Conservation (phyloP, 768 basidiomycete genomes). For the Psilocybe subaeruginosa region DNA sequence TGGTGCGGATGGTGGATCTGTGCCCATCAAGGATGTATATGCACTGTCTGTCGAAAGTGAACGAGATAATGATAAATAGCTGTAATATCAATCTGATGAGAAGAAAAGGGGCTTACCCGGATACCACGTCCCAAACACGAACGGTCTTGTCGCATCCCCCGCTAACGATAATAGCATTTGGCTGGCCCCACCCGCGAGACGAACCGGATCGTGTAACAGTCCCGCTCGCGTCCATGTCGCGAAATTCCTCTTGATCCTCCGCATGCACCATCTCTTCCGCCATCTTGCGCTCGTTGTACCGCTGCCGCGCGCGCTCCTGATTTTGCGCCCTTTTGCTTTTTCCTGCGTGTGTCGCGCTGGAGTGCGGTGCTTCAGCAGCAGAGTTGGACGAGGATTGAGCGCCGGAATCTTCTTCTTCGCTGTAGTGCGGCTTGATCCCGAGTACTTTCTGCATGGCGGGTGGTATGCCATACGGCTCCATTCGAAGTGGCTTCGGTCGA, state of each 20-base stretch:
- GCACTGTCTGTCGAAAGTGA: conserved; percentile 35
- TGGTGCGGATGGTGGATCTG: conserved; percentile 87
- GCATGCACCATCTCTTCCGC: background rate
- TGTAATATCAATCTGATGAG: background rate
- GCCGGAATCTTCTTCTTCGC: background rate
- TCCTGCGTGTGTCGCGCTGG: background rate
- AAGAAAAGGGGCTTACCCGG: conserved; percentile 60
- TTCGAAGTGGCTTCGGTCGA: background rate
- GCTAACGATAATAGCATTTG: conserved; percentile 80
- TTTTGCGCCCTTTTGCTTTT: background rate
- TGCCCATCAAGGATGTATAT: conserved; percentile 84
- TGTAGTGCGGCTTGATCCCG: background rate
- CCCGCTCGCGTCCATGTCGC: conserved; percentile 8
- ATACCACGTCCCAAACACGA: conserved; percentile 89
- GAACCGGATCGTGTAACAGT: conserved; percentile 53
- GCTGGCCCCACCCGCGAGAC: conserved; percentile 89
- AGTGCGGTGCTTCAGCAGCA: background rate
- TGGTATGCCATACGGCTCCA: background rate
- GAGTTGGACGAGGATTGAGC: background rate
- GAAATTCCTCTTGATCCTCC: conserved; percentile 6
- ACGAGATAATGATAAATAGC: background rate
- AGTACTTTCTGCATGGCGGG: background rate
- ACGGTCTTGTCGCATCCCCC: conserved; percentile 93
- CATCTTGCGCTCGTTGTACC: too few species aligned
- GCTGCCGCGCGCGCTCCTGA: too few species aligned